Conservation (phyloP, 345 rosid genomes). For the Streptanthus diversifolius region DNA sequence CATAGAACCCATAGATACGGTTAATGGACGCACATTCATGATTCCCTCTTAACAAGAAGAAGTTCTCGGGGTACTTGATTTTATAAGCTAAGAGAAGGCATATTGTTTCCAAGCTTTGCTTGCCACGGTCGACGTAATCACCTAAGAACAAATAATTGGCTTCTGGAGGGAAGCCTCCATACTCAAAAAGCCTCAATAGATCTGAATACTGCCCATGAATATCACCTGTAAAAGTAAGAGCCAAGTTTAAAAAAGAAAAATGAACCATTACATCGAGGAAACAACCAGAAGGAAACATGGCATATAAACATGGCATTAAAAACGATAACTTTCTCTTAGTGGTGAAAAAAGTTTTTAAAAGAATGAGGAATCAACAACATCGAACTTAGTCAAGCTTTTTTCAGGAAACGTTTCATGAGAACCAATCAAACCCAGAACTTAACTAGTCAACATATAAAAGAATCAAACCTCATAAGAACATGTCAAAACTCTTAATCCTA, state of each 20-base stretch:
- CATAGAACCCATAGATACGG: constrained; percentile 88
- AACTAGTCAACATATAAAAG: neutral
- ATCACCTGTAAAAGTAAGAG: constrained; percentile 55
- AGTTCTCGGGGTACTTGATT: constrained; percentile 84
- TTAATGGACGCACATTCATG: constrained; percentile 90
- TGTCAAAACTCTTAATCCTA: neutral
- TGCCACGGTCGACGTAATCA: constrained; percentile 96
- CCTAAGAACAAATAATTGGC: constrained; percentile 85
- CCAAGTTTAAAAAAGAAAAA: neutral
- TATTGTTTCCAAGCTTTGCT: constrained; percentile 92
- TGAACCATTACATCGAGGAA: neutral
- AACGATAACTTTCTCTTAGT: neutral
- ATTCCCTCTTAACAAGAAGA: constrained; percentile 80
- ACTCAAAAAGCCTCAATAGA: constrained; percentile 85
- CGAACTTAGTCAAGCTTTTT: neutral
- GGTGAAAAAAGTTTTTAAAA: neutral
- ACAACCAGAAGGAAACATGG: neutral
- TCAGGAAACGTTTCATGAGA: constrained; percentile 10
- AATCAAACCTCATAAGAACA: constrained; percentile 1
- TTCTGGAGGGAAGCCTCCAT: constrained; percentile 85
- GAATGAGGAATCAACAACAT: neutral
- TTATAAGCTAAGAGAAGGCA: constrained; percentile 90
- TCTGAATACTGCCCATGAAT: constrained; percentile 88
- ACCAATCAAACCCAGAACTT: neutral
- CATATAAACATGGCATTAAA: neutral